These are phyloP conservation scores for Wakefieldia striispora DNA, from an alignment of 768 basidiomycete species.

Conservation along the genomic window DNA sequence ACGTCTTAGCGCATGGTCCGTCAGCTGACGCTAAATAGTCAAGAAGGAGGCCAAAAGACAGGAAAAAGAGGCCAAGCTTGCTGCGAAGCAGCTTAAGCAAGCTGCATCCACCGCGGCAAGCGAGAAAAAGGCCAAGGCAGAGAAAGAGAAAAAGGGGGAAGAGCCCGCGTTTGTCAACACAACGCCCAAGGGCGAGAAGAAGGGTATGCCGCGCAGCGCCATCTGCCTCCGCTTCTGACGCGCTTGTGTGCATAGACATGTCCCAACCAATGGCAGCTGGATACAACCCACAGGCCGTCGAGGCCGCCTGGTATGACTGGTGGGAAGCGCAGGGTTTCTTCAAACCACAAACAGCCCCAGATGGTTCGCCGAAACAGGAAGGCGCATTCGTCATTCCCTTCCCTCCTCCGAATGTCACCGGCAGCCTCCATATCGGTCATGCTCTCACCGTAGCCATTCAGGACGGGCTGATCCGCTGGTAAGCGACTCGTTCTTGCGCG, in stretches of 20 bases:
- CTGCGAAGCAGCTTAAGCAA: slow-evolving; percentile 56
- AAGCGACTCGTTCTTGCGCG: slow-evolving; percentile 21
- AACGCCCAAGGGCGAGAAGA: slow-evolving; percentile 90
- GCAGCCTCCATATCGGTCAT: slow-evolving; percentile 93
- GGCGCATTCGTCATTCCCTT: slow-evolving; percentile 82
- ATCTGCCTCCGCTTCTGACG: not conserved
- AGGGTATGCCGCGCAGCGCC: slow-evolving; percentile 51
- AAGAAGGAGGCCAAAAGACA: slow-evolving; percentile 85
- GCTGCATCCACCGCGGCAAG: slow-evolving; percentile 37
- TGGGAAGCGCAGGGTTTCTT: slow-evolving; percentile 92
- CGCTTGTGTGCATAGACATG: slow-evolving; percentile 53
- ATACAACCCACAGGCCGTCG: slow-evolving; percentile 94
- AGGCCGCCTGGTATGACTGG: slow-evolving; percentile 98
- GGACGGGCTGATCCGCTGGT: slow-evolving; percentile 88
- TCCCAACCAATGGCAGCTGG: slow-evolving; percentile 85
- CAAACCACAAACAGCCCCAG: slow-evolving; percentile 61
- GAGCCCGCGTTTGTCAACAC: slow-evolving; percentile 81
- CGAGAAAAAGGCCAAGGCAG: slow-evolving; percentile 73
- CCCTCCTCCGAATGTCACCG: slow-evolving; percentile 97
- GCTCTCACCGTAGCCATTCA: slow-evolving; percentile 90
- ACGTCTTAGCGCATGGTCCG: not conserved
- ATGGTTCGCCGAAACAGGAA: slow-evolving; percentile 59
- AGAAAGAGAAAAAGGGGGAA: slow-evolving; percentile 71
- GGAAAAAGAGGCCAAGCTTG: slow-evolving; percentile 76
- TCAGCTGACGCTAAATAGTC: slow-evolving; percentile 37